Conservation (phyloP, 2,329 filamentous ascomycete genomes). For the Penicillium digitatum region DNA sequence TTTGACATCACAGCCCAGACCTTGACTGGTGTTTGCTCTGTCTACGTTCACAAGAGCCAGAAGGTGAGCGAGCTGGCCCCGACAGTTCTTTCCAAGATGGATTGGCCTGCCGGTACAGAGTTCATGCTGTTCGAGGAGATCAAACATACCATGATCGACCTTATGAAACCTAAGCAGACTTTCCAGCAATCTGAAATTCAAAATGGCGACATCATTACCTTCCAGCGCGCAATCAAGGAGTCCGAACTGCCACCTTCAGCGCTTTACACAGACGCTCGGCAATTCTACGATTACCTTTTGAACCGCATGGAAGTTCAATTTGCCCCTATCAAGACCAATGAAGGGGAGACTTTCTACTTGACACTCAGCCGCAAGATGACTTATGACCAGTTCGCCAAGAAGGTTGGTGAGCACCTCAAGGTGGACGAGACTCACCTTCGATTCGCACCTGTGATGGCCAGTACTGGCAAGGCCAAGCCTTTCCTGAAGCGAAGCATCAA, state of each 20-base stretch:
- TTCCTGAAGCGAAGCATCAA: conserved; percentile 69
- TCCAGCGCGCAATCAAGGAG: conserved; percentile 63
- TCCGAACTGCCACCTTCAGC: conserved; percentile 41
- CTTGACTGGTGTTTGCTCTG: conserved; percentile 71
- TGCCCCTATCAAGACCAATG: conserved; percentile 54
- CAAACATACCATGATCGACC: conserved; percentile 95
- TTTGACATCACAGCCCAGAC: conserved; percentile 77
- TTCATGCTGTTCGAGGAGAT: conserved; percentile 90
- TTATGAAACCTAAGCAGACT: conserved; percentile 84
- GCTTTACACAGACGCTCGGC: conserved; percentile 63
- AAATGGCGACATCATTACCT: conserved; percentile 94
- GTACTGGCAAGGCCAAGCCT: conserved; percentile 70
- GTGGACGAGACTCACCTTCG: conserved; percentile 82
- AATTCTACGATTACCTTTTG: conserved; percentile 90
- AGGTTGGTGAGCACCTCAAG: conserved; percentile 72
- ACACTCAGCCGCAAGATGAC: conserved; percentile 81
- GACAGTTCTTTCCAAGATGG: conserved; percentile 75
- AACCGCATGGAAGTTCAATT: conserved; percentile 79
- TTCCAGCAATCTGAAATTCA: conserved; percentile 90
- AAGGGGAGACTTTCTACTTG: conserved; percentile 67
- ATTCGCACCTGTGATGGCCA: conserved; percentile 79
- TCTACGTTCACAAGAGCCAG: conserved; percentile 83
- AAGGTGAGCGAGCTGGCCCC: conserved; percentile 81
- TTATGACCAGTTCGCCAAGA: conserved; percentile 81
- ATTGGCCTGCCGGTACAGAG: conserved; percentile 72